Evolutionary conservation across 768 basidiomycete genomes (phyloP).

Genomic region (Pulveroboletus frians): DNA sequence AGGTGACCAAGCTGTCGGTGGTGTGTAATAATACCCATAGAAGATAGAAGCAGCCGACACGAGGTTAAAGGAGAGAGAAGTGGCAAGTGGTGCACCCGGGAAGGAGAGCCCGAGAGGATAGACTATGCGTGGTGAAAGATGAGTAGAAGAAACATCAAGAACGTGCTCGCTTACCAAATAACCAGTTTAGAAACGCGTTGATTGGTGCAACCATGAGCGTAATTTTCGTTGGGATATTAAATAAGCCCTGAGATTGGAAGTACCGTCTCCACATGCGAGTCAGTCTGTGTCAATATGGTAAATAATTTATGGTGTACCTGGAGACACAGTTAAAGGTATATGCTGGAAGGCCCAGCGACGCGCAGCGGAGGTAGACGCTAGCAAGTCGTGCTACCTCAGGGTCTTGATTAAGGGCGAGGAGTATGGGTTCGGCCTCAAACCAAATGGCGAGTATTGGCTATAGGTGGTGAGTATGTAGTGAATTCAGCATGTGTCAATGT

Average conservation of each 20-base stretch:
- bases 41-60: conserved; percentile 56
- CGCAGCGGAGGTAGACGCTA: conserved; percentile 67
- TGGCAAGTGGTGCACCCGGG: conserved; percentile 88
- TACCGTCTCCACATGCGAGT: conserved; percentile 33
- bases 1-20: conserved; percentile 68
- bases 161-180: conserved; percentile 56
- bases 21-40: conserved; percentile 62
- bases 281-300: not conserved
- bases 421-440: conserved; percentile 76
- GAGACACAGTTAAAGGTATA: conserved; percentile 55
- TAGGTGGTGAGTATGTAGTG: not conserved
- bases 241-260: conserved; percentile 82
- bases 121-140: conserved; percentile 14
- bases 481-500: not conserved
- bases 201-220: conserved; percentile 79
- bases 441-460: conserved; percentile 64
- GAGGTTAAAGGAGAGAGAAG: conserved; percentile 85
- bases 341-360: conserved; percentile 76
- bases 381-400: conserved; percentile 80
- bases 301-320: conserved; percentile 31
- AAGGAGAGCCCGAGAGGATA: conserved; percentile 75
- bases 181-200: conserved; percentile 77
- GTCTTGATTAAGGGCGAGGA: conserved; percentile 74
- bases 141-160: not conserved
- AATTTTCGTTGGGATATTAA: conserved; percentile 80